Conservation (phyloP, 2,329 filamentous ascomycete species). For the Verruconis gallopava region DNA sequence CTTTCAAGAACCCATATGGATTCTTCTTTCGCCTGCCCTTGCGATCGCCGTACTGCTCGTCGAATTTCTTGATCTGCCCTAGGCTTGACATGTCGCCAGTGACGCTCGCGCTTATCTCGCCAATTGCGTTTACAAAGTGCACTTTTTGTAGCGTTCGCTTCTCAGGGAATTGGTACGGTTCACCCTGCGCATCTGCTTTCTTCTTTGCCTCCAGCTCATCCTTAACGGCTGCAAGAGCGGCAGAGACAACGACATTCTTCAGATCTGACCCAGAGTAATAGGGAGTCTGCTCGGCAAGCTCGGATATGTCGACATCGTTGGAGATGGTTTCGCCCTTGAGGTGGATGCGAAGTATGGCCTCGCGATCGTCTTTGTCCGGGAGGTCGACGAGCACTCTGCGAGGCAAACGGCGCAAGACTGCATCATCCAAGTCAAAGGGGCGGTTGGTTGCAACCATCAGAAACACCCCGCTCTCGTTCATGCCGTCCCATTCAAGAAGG, state of each 20-base stretch:
- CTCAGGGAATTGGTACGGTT: conserved; percentile 50
- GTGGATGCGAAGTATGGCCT: conserved; percentile 58
- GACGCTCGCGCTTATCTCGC: conserved; percentile 84
- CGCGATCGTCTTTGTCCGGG: conserved; percentile 51
- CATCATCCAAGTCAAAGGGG: conserved; percentile 87
- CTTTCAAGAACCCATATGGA: conserved; percentile 37
- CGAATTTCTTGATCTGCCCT: conserved; percentile 81
- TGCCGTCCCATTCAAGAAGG: conserved; percentile 89
- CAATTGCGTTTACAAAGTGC: conserved; percentile 77
- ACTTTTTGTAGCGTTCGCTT: conserved; percentile 49
- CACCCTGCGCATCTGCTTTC: conserved; percentile 18
- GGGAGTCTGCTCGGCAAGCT: conserved; percentile 53
- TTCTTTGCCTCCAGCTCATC: conserved; percentile 47
- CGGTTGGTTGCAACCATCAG: conserved; percentile 98
- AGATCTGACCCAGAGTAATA: conserved; percentile 75
- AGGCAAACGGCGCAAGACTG: conserved; percentile 64
- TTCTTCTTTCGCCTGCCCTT: conserved; percentile 52
- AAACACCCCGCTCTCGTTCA: conserved; percentile 62
- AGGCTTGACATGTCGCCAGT: conserved; percentile 86
- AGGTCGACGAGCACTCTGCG: conserved; percentile 62
- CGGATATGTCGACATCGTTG: conserved; percentile 44
- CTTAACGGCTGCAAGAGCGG: conserved; percentile 64
- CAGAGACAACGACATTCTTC: conserved; percentile 70
- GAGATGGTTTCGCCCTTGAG: conserved; percentile 55
- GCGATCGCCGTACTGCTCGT: conserved; percentile 84